Evolutionary conservation across 331 rosid species (phyloP).

Genomic region (Malus hybrid): DNA sequence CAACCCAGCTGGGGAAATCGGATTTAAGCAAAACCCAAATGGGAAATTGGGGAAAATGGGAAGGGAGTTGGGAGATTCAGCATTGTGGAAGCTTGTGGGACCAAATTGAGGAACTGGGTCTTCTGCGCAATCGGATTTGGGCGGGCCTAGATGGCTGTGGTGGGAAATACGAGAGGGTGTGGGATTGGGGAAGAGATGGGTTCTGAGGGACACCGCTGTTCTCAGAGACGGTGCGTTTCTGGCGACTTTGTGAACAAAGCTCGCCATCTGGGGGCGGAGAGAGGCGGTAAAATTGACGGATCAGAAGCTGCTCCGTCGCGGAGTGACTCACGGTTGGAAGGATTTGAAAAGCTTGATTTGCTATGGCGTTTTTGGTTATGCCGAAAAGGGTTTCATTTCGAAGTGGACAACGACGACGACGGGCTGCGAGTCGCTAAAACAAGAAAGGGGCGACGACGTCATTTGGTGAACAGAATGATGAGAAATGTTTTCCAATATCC

Average conservation of each 20-base stretch:
- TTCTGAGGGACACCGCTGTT: constrained; percentile 5
- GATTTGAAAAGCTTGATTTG: neutral
- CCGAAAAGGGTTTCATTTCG: neutral
- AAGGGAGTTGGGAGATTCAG: neutral
- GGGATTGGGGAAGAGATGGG: constrained; percentile 6
- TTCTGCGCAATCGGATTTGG: neutral
- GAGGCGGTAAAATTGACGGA: neutral
- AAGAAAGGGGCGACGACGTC: neutral
- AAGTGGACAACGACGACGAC: neutral
- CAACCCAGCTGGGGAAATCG: constrained; percentile 14
- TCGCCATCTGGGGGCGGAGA: constrained; percentile 20
- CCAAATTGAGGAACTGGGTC: neutral
- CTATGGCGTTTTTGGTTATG: neutral
- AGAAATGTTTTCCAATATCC: neutral
- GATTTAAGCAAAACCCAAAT: constrained; percentile 24
- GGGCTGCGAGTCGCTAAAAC: neutral
- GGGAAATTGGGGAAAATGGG: constrained; percentile 30
- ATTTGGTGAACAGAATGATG: neutral
- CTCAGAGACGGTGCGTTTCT: constrained; percentile 14
- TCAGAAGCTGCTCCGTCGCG: neutral
- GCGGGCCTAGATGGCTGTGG: neutral
- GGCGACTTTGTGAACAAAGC: constrained; percentile 19
- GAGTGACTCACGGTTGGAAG: neutral
- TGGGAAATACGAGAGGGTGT: neutral
- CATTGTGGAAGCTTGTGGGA: neutral